Evolutionary conservation across 164 flowering plant genomes (phyloP).

Genomic region (Magnolia officinalis): DNA sequence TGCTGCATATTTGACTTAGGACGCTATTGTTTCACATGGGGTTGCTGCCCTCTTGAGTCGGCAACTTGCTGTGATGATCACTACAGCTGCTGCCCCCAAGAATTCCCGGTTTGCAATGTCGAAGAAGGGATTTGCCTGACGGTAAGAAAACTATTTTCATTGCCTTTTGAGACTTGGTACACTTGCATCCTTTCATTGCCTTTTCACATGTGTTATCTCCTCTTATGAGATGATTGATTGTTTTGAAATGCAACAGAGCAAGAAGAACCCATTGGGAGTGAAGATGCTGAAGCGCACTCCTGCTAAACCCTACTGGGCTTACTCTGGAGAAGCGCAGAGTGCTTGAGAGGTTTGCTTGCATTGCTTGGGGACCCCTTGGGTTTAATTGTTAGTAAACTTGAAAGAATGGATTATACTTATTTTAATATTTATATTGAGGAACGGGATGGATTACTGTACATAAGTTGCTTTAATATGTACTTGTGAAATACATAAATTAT

Average conservation of each 20-base stretch:
- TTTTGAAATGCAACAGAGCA: conserved; percentile 50
- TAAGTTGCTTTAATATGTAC: neutral
- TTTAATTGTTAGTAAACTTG: neutral
- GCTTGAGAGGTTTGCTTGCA: conserved; percentile 24
- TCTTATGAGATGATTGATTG: neutral
- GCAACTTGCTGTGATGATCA: conserved; percentile 92
- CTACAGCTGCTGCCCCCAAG: conserved; percentile 88
- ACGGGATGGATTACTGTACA: neutral
- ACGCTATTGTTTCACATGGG: conserved; percentile 68
- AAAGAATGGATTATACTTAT: neutral
- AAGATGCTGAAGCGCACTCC: conserved; percentile 66
- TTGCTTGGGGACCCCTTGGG: neutral
- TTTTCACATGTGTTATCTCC: neutral
- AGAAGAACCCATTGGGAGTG: conserved; percentile 74
- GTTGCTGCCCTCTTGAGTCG: conserved; percentile 88
- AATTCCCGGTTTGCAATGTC: conserved; percentile 76
- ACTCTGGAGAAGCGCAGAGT: conserved; percentile 21
- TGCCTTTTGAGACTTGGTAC: neutral
- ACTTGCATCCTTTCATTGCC: neutral
- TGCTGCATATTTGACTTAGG: conserved; percentile 61
- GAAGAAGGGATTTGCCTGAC: conserved; percentile 61
- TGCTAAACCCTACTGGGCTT: conserved; percentile 57
- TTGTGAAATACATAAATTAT: no score
- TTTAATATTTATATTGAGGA: neutral
- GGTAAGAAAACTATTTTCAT: conserved; percentile 24